Evolutionary conservation across 1,284 basidiomycete genomes (phyloP), one percentile per base, ranked within the genome.

Genomic region (Schizophyllum amplum): DNA sequence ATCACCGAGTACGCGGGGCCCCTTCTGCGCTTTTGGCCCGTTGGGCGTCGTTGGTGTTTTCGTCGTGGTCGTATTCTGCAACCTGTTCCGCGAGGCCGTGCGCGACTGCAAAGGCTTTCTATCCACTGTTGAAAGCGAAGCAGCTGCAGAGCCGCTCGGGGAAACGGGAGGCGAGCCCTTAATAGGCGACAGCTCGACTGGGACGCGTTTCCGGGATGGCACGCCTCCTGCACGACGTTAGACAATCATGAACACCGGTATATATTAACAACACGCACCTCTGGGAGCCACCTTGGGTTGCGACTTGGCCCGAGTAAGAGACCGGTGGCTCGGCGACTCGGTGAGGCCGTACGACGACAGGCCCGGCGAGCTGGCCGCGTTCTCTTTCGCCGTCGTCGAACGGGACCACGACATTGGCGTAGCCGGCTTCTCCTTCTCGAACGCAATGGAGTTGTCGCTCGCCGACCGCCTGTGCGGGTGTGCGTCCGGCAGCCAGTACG

Each of bases 401-500:
- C 60, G 58, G 6, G 60, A 13, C 33, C 33, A 55, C 21, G 61
- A 68, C 64, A 71, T 6, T 27, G 80, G 63, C 60, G 75, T 78
- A 24, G 7, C 33, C 4, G 33, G 33, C 2, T 9, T 42, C 7
- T 42, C 27, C 27, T 6, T 33, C 27, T 9, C 17, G 47, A 27
- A 26, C 22, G 24, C 9, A 20, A 27, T 22, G 24, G 58, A 53
- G 24, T 27, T 27, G 27, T 27, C 20, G 60, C 71, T 61, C 64
- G 76, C 76, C 68, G 57, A 76, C 75, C 52, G 64, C 60, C 47
- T 57, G 62, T n/a, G 62, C 58, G 9, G 63, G 50, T 26, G 71
- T 68, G 33, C 58, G 64, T 68, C 26, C 61, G 66, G 62, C 20
- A 67, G 69, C 83, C 90, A 93, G 70, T 87, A 92, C 1, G 74